Conservation (phyloP, 2,329 filamentous ascomycete species). For the Aspergillus pseudonomiae region DNA sequence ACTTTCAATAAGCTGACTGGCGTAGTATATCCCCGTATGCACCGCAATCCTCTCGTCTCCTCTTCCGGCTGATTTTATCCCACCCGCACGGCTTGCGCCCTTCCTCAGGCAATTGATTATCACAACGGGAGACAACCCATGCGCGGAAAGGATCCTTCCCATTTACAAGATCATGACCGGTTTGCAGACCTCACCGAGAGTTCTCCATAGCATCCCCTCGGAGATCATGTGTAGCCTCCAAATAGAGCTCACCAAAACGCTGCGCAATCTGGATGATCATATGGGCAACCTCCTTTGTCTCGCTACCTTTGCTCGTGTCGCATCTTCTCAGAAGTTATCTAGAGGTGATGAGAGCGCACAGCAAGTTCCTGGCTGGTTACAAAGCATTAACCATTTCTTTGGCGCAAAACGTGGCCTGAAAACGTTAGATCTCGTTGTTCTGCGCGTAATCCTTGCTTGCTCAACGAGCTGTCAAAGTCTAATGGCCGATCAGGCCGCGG, state of each 20-base stretch:
- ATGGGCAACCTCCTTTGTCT: conserved; percentile 46
- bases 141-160: conserved; percentile 35
- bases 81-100: conserved; percentile 36
- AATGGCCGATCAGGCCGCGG: conserved; percentile 29
- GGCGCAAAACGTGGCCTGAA: conserved; percentile 42
- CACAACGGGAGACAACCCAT: conserved; percentile 33
- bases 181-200: conserved; percentile 28
- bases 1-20: neutral
- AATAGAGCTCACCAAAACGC: conserved; percentile 37
- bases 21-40: conserved; percentile 36
- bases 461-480: conserved; percentile 39
- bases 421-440: conserved; percentile 45
- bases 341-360: conserved; percentile 19
- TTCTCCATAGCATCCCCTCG: conserved; percentile 34
- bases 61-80: conserved; percentile 30
- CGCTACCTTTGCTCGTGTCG: conserved; percentile 42
- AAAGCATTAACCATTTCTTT: conserved; percentile 43
- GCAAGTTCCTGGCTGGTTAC: conserved; percentile 33
- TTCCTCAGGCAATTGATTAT: conserved; percentile 38
- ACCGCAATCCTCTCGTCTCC: conserved; percentile 39
- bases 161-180: conserved; percentile 38
- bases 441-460: conserved; percentile 44
- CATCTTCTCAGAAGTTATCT: conserved; percentile 20
- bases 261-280: conserved; percentile 44
- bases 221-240: conserved; percentile 42